Evolutionary conservation across 2,329 filamentous ascomycete genomes (phyloP), one percentile per base, ranked within the genome.

Genomic region (Neobulgaria alba): DNA sequence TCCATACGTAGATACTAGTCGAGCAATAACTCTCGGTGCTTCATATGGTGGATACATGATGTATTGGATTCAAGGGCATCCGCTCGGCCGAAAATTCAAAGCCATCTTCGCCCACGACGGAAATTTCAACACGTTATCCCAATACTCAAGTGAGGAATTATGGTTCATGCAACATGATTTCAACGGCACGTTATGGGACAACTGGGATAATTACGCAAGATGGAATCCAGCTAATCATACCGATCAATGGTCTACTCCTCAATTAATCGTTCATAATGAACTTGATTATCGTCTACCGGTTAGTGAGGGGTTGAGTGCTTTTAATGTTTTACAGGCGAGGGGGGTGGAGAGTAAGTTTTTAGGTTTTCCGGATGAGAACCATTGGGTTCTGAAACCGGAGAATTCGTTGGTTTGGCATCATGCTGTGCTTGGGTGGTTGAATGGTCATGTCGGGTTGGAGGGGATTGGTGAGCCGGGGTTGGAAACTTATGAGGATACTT

Each of bases 351-450:
- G 72, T 52, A 69, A 74, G 48, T 76, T 82, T 48, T 52, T 82
- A 50, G 75, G 70, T 1, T 82, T 82, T 55, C 76, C 77, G 0
- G 77, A 83, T 59, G 79, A 84, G 60, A 81, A 80, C 31, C 37
- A 77, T 72, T 79, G 85, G 85, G 87, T 95, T 5, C 58, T 93
- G 39, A 93, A 94, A 59, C 84, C 82, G 0, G 89, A 95, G 64
- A 95, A 95, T 61, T 82, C 78, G 8, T 66, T 95, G 15, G 72
- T 92, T 16, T 95, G 90, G 90, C 86, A 95, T 56, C 74, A 74
- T 43, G 82, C 86, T 41, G 87, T 95, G 15, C 57, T 95, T 29
- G 77, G 77, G 44, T 95, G 83, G 77, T 75, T 79, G 52, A 79
- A 79, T 42, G 42, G 42, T 3, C 43, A 46, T 45, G 51, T 49